Percentiles rank a stretch among this genome's conserved stretches.
Conservation (phyloP, 2,329 filamentous ascomycete genomes). For the Ceratocystis harringtonii region DNA sequence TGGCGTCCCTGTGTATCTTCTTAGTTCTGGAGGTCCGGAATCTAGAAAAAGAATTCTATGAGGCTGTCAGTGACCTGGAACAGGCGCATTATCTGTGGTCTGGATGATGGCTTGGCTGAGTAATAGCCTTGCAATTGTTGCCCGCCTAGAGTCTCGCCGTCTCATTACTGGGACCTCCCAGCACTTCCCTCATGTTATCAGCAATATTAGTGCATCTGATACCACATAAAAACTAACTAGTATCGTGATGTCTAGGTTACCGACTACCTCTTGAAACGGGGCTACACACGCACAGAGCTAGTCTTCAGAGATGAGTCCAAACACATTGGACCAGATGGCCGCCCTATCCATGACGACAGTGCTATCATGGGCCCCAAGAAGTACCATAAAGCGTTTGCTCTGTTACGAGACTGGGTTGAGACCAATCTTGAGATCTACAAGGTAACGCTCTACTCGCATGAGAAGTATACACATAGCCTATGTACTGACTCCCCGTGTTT, state of each 20-base stretch:
- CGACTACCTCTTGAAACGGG: slow-evolving; percentile 90
- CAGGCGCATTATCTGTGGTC: neutral
- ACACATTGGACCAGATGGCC: slow-evolving; percentile 65
- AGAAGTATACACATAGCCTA: neutral
- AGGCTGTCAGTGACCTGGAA: neutral
- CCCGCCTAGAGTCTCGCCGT: neutral
- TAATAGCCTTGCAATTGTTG: neutral
- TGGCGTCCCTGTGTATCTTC: neutral
- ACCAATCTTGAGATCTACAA: slow-evolving; percentile 91
- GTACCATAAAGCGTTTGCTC: slow-evolving; percentile 58
- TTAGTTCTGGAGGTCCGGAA: too few species aligned
- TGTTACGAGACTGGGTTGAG: slow-evolving; percentile 72
- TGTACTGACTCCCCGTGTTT: slow-evolving; percentile 14
- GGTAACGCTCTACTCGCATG: slow-evolving; percentile 30
- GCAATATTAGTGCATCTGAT: neutral
- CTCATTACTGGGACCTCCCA: neutral
- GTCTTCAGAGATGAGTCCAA: slow-evolving; percentile 84
- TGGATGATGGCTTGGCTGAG: neutral
- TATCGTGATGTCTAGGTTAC: slow-evolving; percentile 42
- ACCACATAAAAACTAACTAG: neutral
- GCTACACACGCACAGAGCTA: slow-evolving; percentile 82
- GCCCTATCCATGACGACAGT: slow-evolving; percentile 48
- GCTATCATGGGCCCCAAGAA: slow-evolving; percentile 57
- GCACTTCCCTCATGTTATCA: neutral
- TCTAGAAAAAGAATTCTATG: neutral